Base-by-base conservation (phyloP, 2,329 filamentous ascomycete species). In the Mollisia scopiformis region DNA sequence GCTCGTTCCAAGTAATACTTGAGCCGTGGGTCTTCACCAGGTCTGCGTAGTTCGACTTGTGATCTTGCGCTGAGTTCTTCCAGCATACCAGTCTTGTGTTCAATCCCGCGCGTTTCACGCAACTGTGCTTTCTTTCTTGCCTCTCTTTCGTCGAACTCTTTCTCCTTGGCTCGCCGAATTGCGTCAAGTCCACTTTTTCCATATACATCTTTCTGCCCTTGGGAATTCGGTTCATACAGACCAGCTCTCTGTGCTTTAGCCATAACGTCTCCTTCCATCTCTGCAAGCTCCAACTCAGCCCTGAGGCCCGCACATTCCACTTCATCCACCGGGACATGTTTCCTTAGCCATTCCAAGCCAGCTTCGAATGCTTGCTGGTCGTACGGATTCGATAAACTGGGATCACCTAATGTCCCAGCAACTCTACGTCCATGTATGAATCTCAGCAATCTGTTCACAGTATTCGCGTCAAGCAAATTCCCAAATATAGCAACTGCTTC, bases 371-470 rank as follows among this genome's bases (percentile, higher is more conserved):
- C 78, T 13, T 37, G 28, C 37, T 59, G 31, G 41, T 69, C 62
- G 47, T 63, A 68, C 8, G 50, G 37, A 39, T 59, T 58, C 21
- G 52, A 74, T 51, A 84, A 78, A 4, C 75, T 76, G 2, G 86
- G 86, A 68, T 89, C 86, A 11, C 85, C 80, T 43, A 89, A 76
- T 2, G 86, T 88, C 33, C 87, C 87, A 7, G 86, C 85, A 23
- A 89, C 84, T 41, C 87, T 79, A 35, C 85, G 81, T 8, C 86
- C 87, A 69, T 89, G 87, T 13, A 88, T 73, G 53, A 88, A 83
- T 55, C 78, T 77, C 53, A 89, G 73, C 46, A 88, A 72, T 47
- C 74, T 75, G 69, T 88, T 88, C 21, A 81, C 86, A 5, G 72
- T 68, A 3, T 68, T 65, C 0, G 77, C 71, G 61, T 76, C 73